Base-by-base conservation (phyloP, 495 filamentous ascomycete species). In the Penicillium robsamsonii region DNA sequence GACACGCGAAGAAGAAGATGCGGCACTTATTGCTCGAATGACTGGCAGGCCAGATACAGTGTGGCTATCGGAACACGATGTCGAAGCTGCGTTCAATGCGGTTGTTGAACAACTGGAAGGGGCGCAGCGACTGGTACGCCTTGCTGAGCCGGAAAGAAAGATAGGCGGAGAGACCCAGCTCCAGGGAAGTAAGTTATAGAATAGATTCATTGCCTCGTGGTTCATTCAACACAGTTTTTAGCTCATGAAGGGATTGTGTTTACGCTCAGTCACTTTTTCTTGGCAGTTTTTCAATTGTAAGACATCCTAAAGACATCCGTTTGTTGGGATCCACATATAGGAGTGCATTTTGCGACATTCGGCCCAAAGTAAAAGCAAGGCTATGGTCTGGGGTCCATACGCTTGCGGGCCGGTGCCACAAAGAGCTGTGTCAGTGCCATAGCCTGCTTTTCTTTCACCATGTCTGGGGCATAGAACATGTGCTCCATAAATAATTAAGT, bases 51-150 rank as follows among this genome's bases (percentile, higher is more conserved):
- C 60, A 1, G 63, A 73, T 54, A 74, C 75, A 1, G 66, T 45
- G 48, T 79, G 75, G 78, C 62, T 81, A 41, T 72, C 75, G 49
- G 76, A 79, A 45, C 75, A 81, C 66, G 74, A 79, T 69, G 74
- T 76, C 30, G 68, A 74, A 29, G 63, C 61, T 17, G 66, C 71
- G 2, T 77, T 81, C 63, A 53, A n/a, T 3, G 50, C 50, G 40
- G 50, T 46, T 7, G 25, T 55, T 22, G 31, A 50, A n/a, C 50
- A 55, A 20, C 18, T 13, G 35, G 29, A 35, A 10, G 9, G 18
- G 15, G 58, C 22, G 31, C 30, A 57, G 24, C 35, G 40, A 31
- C 27, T 17, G 15, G 25, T 29, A 30, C 27, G 45, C 45, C 8
- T 30, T 27, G 33, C 35, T 8, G 37, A 41, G 13, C 9, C 5